phyloP scores from a whole-genome alignment of 345 rosid genomes.

The Tarenaya hassleriana region DNA sequence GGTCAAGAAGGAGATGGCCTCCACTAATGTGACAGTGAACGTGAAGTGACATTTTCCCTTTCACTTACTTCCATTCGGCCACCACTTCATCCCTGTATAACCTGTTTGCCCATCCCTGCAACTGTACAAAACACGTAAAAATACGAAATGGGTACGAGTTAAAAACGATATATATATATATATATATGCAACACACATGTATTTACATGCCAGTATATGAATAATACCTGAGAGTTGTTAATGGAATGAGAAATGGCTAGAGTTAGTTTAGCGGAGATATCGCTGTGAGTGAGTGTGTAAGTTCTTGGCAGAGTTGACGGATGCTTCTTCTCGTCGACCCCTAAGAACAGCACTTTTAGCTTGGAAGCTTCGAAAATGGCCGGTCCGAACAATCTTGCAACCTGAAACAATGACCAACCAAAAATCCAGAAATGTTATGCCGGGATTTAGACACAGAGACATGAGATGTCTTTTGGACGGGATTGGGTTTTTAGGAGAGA shows the following conservation, averaged over 20 bases:
- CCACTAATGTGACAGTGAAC: slow-evolving; percentile 99
- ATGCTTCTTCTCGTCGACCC: slow-evolving; percentile 84
- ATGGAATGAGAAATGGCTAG: slow-evolving; percentile 87
- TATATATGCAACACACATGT: no score
- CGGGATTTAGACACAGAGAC: neutral
- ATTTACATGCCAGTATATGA: no score
- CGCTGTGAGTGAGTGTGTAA: slow-evolving; percentile 92
- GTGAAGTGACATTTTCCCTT: slow-evolving; percentile 88
- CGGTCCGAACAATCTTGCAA: slow-evolving; percentile 91
- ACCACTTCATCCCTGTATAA: slow-evolving; percentile 93
- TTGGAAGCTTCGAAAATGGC: slow-evolving; percentile 93
- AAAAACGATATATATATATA: no score
- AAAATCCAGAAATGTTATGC: neutral
- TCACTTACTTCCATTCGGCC: slow-evolving; percentile 97
- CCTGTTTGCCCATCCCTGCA: slow-evolving; percentile 87
- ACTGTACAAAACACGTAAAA: no score
- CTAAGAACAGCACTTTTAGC: slow-evolving; percentile 75
- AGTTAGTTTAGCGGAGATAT: slow-evolving; percentile 75
- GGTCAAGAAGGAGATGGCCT: slow-evolving; percentile 74
- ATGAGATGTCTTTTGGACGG: no score
- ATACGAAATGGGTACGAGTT: no score
- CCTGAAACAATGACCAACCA: slow-evolving; percentile 26
- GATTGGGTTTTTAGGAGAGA: neutral
- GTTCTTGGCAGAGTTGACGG: slow-evolving; percentile 90
- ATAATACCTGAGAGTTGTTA: slow-evolving; percentile 90